These are phyloP conservation scores for Pseudogymnoascus pannorum DNA, from an alignment of 2,329 filamentous ascomycete genomes.

Conservation along the genomic window DNA sequence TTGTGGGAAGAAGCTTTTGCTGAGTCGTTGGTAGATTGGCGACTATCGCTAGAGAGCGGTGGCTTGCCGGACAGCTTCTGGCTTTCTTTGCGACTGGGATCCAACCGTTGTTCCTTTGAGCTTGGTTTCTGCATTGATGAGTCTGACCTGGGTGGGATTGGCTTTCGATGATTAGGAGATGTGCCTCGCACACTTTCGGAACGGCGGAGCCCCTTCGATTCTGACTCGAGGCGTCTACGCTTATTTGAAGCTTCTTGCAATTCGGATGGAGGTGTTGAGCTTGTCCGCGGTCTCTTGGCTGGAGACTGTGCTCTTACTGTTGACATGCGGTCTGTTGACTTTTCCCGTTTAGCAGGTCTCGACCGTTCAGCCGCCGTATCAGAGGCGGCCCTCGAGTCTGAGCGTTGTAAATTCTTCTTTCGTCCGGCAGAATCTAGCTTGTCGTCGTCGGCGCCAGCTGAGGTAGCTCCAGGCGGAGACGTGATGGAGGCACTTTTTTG, in stretches of 20 bases:
- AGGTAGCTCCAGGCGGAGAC: slow-evolving; percentile 13
- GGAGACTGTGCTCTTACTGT: slow-evolving; percentile 42
- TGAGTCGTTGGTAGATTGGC: background rate
- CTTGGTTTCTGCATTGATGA: background rate
- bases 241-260: slow-evolving; percentile 45
- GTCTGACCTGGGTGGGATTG: background rate
- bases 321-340: slow-evolving; percentile 48
- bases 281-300: slow-evolving; percentile 52
- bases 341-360: slow-evolving; percentile 54
- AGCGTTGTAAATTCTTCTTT: background rate
- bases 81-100: background rate
- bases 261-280: slow-evolving; percentile 45
- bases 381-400: background rate
- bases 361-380: slow-evolving; percentile 40
- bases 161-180: slow-evolving; percentile 21
- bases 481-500: slow-evolving; percentile 44
- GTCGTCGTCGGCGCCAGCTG: background rate
- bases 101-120: background rate
- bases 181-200: slow-evolving; percentile 21
- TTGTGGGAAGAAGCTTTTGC: slow-evolving; percentile 13
- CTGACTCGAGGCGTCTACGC: slow-evolving; percentile 49
- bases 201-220: slow-evolving; percentile 15
- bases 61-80: slow-evolving; percentile 17
- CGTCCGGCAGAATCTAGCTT: background rate
- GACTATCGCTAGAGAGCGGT: slow-evolving; percentile 16